A percentile compares a stretch with the other conserved stretches of the same genome.
These are phyloP conservation scores for Trichoderma sp. DNA, from an alignment of 2,329 filamentous ascomycete species.

Conservation along the genomic window DNA sequence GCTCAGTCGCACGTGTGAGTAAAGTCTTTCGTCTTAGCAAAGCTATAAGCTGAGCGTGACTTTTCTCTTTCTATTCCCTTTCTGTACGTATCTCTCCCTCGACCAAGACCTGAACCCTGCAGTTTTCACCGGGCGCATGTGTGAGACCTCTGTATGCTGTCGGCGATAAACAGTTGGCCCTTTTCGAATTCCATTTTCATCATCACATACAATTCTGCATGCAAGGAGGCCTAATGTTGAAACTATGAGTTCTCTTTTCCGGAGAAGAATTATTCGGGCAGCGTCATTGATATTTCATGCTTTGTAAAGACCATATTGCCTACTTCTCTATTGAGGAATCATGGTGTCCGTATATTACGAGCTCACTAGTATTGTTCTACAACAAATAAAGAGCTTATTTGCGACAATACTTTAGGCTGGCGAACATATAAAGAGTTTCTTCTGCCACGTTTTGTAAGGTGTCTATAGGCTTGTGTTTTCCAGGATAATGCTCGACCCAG, in stretches of 20 bases:
- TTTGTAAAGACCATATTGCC: background rate
- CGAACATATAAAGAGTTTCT: background rate
- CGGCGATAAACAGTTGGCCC: background rate
- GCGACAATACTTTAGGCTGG: background rate
- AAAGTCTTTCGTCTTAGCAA: background rate
- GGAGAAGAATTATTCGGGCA: background rate
- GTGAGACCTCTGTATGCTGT: conserved; percentile 14
- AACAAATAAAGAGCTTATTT: background rate
- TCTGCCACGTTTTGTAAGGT: background rate
- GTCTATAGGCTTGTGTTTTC: background rate
- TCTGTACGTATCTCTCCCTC: conserved; percentile 6
- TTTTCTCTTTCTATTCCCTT: background rate
- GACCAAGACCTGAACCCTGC: background rate
- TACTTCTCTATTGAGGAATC: background rate
- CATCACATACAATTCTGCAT: background rate
- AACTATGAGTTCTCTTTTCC: background rate
- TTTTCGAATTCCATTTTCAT: background rate
- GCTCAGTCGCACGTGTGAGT: background rate
- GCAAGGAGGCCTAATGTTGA: background rate
- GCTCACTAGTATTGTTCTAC: too few relatives aligned
- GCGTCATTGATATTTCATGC: background rate
- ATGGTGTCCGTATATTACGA: background rate
- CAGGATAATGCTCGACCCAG: background rate
- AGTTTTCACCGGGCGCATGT: conserved; percentile 4
- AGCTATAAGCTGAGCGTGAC: conserved; percentile 1